Base-by-base conservation (phyloP, 2,329 filamentous ascomycete species). In the Fusarium multiceps region DNA sequence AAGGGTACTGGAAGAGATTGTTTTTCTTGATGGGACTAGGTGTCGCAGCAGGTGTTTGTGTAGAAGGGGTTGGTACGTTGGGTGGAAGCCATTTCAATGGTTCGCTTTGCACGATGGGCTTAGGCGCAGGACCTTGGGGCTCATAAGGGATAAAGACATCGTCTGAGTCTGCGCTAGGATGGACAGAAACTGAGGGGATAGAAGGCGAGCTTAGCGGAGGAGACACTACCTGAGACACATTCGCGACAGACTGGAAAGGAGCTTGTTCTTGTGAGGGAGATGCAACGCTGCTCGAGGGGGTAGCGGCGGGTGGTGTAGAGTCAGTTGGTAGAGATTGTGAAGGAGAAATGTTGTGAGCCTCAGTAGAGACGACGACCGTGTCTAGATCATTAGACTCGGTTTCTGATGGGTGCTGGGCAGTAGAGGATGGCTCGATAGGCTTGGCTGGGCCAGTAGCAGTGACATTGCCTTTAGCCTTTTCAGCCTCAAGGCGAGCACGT, bases 131-230 rank as follows among this genome's bases (percentile, higher is more conserved):
- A 1, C 86, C 87, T n/a, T 86, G 82, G 0, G 87, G 86, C 62
- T 88, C 84, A 66, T 88, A 88, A 0, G 82, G 81, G 25, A 89
- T 79, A 64, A 89, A 89, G 23, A 84, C 72, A 53, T 85, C 82
- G 4, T 67, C 51, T 5, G 57, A 46, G 43, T 78, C 74, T 25
- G 61, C 67, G 40, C 66, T 71, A 18, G 72, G 58, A 27, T 78
- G 73, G n/a, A 76, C 57, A 7, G 74, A 63, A 10, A 76, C 74
- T 13, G 74, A 75, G 4, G 75, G 74, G 12, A 76, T 63, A 6
- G 61, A 51, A 20, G 79, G 78, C 4, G 81, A 80, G 59, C 77
- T 80, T 23, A 71, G 70, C 7, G 74, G 71, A 11, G 75, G 66
- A 40, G 69, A 69, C 3, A 67, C 32, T 7, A 72, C 68, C 27